These are phyloP conservation scores for Fomitopsis pinicola DNA, from an alignment of 1,284 basidiomycete species.

Conservation along the genomic window DNA sequence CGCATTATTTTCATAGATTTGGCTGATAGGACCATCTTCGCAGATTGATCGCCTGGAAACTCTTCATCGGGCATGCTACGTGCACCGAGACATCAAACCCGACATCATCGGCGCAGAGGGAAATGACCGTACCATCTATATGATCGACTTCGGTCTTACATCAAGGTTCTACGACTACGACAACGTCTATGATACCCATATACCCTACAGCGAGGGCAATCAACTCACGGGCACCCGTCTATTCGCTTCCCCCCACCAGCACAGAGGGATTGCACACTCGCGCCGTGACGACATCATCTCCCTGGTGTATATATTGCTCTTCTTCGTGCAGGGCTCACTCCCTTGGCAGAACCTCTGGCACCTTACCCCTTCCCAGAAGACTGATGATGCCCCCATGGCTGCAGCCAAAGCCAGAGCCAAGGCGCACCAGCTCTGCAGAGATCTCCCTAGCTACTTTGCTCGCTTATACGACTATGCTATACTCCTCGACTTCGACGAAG, in stretches of 20 bases:
- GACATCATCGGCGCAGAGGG: not conserved
- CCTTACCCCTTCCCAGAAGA: no score
- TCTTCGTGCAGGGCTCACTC: slow-evolving; percentile 56
- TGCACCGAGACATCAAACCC: slow-evolving; percentile 9
- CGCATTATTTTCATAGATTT: no score
- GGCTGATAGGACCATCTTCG: no score
- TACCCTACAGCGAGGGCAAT: slow-evolving; percentile 56
- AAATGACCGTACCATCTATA: not conserved
- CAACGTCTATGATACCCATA: not conserved
- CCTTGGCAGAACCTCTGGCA: slow-evolving; percentile 37
- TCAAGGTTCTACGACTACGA: slow-evolving; percentile 1
- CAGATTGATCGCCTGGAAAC: not conserved
- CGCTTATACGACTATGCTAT: no score
- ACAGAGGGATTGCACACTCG: slow-evolving; percentile 62
- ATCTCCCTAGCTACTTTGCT: no score
- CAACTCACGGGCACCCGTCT: slow-evolving; percentile 56
- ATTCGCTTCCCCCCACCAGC: slow-evolving; percentile 71
- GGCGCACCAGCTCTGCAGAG: no score
- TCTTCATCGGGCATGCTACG: slow-evolving; percentile 2
- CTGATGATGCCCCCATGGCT: no score
- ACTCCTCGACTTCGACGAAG: no score
- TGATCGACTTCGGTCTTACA: slow-evolving; percentile 11
- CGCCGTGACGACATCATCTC: slow-evolving; percentile 62
- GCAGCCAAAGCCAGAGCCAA: no score
- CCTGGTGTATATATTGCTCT: slow-evolving; percentile 61